Conservation (phyloP, 108 stramenopile species). For the Fistulifera pelliculosa region DNA sequence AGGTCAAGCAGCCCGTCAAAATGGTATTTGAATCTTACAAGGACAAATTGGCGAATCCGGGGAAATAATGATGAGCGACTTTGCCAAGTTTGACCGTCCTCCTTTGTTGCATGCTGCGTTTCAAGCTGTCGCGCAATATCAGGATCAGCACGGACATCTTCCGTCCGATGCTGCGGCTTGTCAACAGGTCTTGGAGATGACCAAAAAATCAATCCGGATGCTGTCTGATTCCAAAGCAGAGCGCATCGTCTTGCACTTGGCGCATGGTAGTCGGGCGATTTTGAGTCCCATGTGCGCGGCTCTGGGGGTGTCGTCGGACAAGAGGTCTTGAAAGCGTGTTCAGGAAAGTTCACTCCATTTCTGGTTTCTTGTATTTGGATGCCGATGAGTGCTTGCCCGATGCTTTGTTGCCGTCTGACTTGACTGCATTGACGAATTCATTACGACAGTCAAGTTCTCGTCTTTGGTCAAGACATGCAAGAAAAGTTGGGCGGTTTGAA, state of each 20-base stretch:
- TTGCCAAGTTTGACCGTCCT: constrained; percentile 95
- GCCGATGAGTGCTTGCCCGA: constrained; percentile 92
- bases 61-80: constrained; percentile 93
- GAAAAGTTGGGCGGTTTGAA: constrained; percentile 61
- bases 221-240: constrained; percentile 24
- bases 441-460: constrained; percentile 80
- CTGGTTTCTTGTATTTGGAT: constrained; percentile 96
- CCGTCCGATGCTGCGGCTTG: constrained; percentile 64
- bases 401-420: constrained; percentile 41
- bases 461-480: constrained; percentile 76
- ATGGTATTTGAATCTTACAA: constrained; percentile 76
- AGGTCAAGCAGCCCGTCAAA: constrained; percentile 87
- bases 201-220: constrained; percentile 50
- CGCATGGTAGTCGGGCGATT: constrained; percentile 73
- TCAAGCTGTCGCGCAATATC: constrained; percentile 62
- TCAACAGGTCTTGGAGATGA: constrained; percentile 59
- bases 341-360: constrained; percentile 97
- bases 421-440: constrained; percentile 57
- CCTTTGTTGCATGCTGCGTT: constrained; percentile 82
- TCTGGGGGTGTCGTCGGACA: constrained; percentile 98
- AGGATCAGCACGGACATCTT: constrained; percentile 39
- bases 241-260: constrained; percentile 64
- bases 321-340: constrained; percentile 98
- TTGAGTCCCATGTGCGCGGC: constrained; percentile 94
- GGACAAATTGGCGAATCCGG: constrained; percentile 67